Evolutionary conservation across 139 green algal species (phyloP).

Genomic region (Haematococcus sp.): DNA sequence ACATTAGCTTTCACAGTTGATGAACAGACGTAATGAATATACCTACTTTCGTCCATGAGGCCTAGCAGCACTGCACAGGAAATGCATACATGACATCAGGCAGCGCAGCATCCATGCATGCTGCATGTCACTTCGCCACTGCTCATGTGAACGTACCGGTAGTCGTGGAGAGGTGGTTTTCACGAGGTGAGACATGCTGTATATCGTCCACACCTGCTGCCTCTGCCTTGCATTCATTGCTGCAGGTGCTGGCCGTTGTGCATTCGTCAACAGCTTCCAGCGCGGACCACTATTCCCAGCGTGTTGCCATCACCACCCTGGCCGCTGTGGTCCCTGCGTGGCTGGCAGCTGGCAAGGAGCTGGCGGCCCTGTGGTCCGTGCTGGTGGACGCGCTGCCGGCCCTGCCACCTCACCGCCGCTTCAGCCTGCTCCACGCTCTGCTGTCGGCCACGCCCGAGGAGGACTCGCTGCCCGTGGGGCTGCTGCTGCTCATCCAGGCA

Average conservation of each 20-base stretch:
- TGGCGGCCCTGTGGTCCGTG: slow-evolving; percentile 30
- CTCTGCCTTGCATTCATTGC: too few relatives aligned
- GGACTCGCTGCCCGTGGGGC: slow-evolving; percentile 17
- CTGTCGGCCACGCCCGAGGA: slow-evolving; percentile 50
- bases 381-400: slow-evolving; percentile 40
- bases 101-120: too few relatives aligned
- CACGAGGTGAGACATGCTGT: too few relatives aligned
- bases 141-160: too few relatives aligned
- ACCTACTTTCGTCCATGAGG: slow-evolving; percentile 27
- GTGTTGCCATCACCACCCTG: slow-evolving; percentile 35
- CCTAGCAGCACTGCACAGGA: not conserved
- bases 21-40: slow-evolving; percentile 37
- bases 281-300: slow-evolving; percentile 54
- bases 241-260: slow-evolving; percentile 56
- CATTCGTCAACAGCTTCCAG: slow-evolving; percentile 39
- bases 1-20: slow-evolving; percentile 62
- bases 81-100: too few relatives aligned
- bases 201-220: too few relatives aligned
- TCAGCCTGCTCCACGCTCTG: slow-evolving; percentile 49
- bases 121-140: too few relatives aligned
- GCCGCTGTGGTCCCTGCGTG: slow-evolving; percentile 52
- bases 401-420: slow-evolving; percentile 37
- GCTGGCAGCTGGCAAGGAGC: slow-evolving; percentile 32
- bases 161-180: too few relatives aligned
- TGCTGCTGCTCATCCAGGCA: slow-evolving; percentile 20